A percentile compares a stretch with the other conserved stretches of the same genome.
These are phyloP conservation scores for Colletotrichum limetticola DNA, from an alignment of 2,329 filamentous ascomycete genomes.

Conservation along the genomic window DNA sequence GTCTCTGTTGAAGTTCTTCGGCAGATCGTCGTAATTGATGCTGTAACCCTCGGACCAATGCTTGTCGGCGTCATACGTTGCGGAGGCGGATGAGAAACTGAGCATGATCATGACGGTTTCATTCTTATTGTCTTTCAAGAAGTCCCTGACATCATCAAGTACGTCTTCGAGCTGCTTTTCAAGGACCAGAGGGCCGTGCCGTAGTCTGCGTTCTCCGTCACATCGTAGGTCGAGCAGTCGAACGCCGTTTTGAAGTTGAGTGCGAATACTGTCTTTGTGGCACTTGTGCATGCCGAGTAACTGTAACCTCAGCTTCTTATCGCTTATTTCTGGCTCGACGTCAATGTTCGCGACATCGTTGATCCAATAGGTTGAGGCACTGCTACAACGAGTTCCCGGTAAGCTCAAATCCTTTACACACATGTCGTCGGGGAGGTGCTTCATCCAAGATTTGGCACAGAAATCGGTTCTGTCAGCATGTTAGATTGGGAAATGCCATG, in stretches of 20 bases:
- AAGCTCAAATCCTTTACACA: conserved; percentile 5
- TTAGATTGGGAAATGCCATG: neutral
- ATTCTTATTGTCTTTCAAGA: neutral
- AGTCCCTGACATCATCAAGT: neutral
- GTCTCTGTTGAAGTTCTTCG: neutral
- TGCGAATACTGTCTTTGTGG: neutral
- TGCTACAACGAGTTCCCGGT: conserved; percentile 10
- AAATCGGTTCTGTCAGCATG: neutral
- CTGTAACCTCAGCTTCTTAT: neutral
- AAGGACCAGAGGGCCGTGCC: neutral
- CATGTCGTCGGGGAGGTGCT: neutral
- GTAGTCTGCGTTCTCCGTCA: neutral
- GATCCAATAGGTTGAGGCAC: neutral
- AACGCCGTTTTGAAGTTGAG: conserved; percentile 3
- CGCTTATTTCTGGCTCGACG: neutral
- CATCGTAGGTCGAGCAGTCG: conserved; percentile 10
- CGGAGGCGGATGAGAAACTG: conserved; percentile 7
- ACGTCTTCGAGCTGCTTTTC: neutral
- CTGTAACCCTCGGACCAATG: conserved; percentile 3
- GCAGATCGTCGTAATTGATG: neutral
- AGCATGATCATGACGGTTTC: conserved; percentile 5
- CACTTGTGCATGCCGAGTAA: conserved; percentile 5
- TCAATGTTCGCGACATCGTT: neutral
- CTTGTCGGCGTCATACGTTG: neutral
- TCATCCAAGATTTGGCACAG: conserved; percentile 13